phyloP scores from a whole-genome alignment of 495 filamentous ascomycete species.

The Aspergillus heteromorphus region DNA sequence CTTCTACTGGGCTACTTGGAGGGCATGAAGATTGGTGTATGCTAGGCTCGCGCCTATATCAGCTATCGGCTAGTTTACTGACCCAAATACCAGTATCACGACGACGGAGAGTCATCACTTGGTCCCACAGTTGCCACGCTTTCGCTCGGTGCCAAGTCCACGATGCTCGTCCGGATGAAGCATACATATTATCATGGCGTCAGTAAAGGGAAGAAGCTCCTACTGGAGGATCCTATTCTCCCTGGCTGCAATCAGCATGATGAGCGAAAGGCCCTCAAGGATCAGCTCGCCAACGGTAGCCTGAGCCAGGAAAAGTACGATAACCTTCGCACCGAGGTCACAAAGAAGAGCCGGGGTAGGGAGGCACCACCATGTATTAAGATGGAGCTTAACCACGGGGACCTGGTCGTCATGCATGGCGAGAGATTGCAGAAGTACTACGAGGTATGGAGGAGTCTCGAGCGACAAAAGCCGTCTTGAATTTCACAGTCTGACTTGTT shows the following conservation, averaged over 20 bases:
- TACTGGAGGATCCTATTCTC: constrained; percentile 25
- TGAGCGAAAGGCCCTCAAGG: constrained; percentile 34
- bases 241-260: constrained; percentile 33
- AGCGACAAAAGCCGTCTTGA: not conserved
- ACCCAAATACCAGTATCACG: constrained; percentile 58
- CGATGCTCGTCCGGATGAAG: constrained; percentile 71
- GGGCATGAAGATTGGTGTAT: constrained; percentile 59
- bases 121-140: constrained; percentile 73
- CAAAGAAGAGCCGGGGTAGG: constrained; percentile 8
- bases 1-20: constrained; percentile 74
- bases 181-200: constrained; percentile 42
- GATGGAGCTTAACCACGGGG: constrained; percentile 64
- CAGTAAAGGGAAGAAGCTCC: constrained; percentile 19
- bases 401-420: constrained; percentile 81
- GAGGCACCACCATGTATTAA: constrained; percentile 21
- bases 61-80: too few relatives aligned
- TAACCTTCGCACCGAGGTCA: constrained; percentile 6
- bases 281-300: constrained; percentile 16
- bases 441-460: constrained; percentile 53
- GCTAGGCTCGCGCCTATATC: constrained; percentile 25
- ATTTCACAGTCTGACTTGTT: not conserved
- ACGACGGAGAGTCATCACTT: constrained; percentile 74
- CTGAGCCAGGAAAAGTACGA: constrained; percentile 20
- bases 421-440: constrained; percentile 63
- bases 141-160: constrained; percentile 63